Conservation (phyloP, 179 eudicot genomes). For the Corrigiola litoralis region DNA sequence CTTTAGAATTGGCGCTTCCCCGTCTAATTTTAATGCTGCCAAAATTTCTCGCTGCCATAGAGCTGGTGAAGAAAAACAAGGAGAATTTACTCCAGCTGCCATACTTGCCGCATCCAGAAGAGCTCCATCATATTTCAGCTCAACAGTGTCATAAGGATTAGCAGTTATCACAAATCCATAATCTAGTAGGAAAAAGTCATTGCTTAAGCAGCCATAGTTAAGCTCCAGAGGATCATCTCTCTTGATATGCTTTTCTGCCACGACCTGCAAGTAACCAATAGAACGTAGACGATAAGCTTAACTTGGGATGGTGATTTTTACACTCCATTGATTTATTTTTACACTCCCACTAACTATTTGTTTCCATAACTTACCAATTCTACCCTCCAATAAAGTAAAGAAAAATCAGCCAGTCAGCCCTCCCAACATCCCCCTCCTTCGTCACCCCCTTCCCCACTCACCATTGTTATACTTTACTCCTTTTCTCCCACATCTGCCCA, state of each 20-base stretch:
- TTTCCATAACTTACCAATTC: too few relatives aligned
- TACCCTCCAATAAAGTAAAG: too few relatives aligned
- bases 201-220: constrained; percentile 81
- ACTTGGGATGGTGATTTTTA: too few relatives aligned
- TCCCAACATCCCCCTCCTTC: too few relatives aligned
- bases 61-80: constrained; percentile 76
- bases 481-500: too few relatives aligned
- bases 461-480: too few relatives aligned
- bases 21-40: constrained; percentile 52
- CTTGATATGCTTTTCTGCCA: constrained; percentile 62
- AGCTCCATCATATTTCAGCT: constrained; percentile 73
- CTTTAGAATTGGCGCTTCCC: constrained; percentile 61
- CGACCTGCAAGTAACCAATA: constrained; percentile 43
- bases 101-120: constrained; percentile 89
- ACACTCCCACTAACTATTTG: too few relatives aligned
- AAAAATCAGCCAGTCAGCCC: too few relatives aligned
- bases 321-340: too few relatives aligned
- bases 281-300: too few relatives aligned
- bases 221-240: constrained; percentile 56
- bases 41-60: constrained; percentile 73
- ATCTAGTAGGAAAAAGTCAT: constrained; percentile 84
- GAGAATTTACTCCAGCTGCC: constrained; percentile 71
- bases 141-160: constrained; percentile 77
- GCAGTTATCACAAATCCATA: constrained; percentile 76
- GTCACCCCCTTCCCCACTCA: too few relatives aligned